Conservation (phyloP, 1,284 basidiomycete genomes). For the Microbotryomycetes sp. region DNA sequence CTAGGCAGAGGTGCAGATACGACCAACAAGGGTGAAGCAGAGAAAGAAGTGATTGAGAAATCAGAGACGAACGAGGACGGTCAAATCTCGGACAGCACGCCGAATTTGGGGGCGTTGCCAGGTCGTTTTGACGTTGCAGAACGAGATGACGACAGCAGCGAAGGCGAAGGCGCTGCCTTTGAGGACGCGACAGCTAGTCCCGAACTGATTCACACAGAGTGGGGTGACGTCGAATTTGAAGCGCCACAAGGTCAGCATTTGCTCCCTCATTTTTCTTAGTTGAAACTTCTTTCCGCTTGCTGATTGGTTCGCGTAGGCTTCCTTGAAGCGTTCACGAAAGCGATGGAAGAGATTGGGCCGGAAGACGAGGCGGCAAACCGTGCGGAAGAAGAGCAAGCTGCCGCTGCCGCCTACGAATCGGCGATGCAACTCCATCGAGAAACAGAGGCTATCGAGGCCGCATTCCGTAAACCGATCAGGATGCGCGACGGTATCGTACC, state of each 20-base stretch:
- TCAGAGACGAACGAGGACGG: background rate
- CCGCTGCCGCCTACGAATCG: conserved; percentile 7
- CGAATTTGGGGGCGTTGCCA: background rate
- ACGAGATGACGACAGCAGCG: background rate
- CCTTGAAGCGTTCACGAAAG: conserved; percentile 13
- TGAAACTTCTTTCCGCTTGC: no score
- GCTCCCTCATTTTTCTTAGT: no score
- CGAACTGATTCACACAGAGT: conserved; percentile 5
- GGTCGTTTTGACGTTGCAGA: background rate
- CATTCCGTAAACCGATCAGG: background rate
- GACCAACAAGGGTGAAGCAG: background rate
- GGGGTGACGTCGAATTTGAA: conserved; percentile 19
- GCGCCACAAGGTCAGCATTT: conserved; percentile 15
- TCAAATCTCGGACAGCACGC: background rate
- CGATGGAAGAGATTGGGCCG: conserved; percentile 15
- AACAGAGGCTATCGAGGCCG: background rate
- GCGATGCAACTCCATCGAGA: background rate
- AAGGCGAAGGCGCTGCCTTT: background rate
- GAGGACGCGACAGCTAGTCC: background rate
- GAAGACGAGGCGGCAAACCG: conserved; percentile 12
- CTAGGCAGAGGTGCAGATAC: no score
- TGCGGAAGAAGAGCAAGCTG: conserved; percentile 7
- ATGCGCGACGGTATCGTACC: background rate
- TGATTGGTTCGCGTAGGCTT: conserved; percentile 3
- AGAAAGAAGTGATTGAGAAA: background rate